Conservation (phyloP, 352 stramenopile genomes). For the Globisporangium paddicum region DNA sequence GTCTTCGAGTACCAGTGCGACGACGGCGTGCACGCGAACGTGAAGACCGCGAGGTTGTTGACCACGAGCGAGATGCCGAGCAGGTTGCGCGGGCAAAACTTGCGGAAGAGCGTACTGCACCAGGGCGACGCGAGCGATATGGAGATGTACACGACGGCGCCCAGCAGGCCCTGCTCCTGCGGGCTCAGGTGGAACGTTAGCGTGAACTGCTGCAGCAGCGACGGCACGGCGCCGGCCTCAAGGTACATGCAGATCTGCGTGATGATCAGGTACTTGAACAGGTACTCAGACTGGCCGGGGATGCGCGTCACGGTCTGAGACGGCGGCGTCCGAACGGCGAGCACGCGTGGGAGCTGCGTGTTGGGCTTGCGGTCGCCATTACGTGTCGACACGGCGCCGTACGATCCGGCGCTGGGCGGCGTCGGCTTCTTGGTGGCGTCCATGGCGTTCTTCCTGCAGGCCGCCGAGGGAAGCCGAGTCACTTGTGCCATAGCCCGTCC, state of each 20-base stretch:
- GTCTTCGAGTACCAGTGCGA: slow-evolving; percentile 62
- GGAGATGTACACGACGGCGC: slow-evolving; percentile 80
- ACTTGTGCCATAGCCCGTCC: not conserved
- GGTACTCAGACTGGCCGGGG: slow-evolving; percentile 35
- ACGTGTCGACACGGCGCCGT: slow-evolving; percentile 3
- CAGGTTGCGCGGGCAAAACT: slow-evolving; percentile 58
- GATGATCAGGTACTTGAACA: slow-evolving; percentile 86
- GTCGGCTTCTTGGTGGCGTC: not conserved
- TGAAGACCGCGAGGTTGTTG: slow-evolving; percentile 76
- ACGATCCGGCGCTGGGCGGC: not conserved
- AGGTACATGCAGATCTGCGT: slow-evolving; percentile 86
- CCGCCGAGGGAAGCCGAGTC: slow-evolving; percentile 3
- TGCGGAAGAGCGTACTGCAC: slow-evolving; percentile 79
- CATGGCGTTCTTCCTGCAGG: slow-evolving; percentile 9
- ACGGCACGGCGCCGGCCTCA: slow-evolving; percentile 79
- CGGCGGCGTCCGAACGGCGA: not conserved
- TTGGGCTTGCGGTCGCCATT: not conserved
- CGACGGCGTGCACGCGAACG: slow-evolving; percentile 65
- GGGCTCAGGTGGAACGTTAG: slow-evolving; percentile 70
- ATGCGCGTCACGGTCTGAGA: slow-evolving; percentile 9
- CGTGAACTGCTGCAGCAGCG: slow-evolving; percentile 79
- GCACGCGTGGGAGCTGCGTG: not conserved
- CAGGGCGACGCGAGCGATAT: slow-evolving; percentile 76
- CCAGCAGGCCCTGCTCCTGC: slow-evolving; percentile 76
- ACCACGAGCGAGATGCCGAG: slow-evolving; percentile 64